Base-by-base conservation (phyloP, 2,329 filamentous ascomycete genomes). In the Ceratocystis cubensis region DNA sequence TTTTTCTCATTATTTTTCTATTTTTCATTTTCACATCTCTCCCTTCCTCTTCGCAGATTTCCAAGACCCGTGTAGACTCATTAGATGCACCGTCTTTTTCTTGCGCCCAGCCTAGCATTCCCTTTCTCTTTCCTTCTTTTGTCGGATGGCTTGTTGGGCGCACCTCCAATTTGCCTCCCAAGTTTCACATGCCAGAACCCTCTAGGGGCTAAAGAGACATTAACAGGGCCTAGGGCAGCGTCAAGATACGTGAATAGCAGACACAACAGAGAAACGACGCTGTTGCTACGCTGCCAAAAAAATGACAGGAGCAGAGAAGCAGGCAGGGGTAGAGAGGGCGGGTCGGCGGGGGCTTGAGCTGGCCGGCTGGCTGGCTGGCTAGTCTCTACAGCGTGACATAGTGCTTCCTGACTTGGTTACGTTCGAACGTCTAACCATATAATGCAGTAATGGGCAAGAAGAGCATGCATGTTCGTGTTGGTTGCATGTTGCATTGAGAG, bases 101-200 rank as follows among this genome's bases (percentile, higher is more conserved):
- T 41, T 41, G 10, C 37, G 37, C 37, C 22, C 22, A 4, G 22
- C 22, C 7, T 22, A 53, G n/a, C 17, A 20, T 53, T 53, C 22
- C 22, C 10, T 22, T 25, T 8, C 15, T 41, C 8, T 33, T 41
- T n/a, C 44, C 41, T 61, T 45, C 10, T 62, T 62, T 44, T 46
- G 15, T 61, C 37, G 37, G 37, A 41, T 46, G 37, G 37, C 37
- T 41, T 41, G 28, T 33, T 41, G 5, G 44, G 5, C 44, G 22
- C 44, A 41, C 37, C 37, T 50, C 53, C 53, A 57, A 57, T 57
- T 57, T 57, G 53, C 53, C 53, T 22, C 53, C 53, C 53, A 57
- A 57, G 53, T 57, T 57, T 57, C 53, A 53, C 22, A 57, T 57
- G 22, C 53, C 22, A 57, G 22, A 57, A 33, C 53, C 53, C 53